Conservation (phyloP, 176 grass and related monocot species). For the Oryza longistaminata region DNA sequence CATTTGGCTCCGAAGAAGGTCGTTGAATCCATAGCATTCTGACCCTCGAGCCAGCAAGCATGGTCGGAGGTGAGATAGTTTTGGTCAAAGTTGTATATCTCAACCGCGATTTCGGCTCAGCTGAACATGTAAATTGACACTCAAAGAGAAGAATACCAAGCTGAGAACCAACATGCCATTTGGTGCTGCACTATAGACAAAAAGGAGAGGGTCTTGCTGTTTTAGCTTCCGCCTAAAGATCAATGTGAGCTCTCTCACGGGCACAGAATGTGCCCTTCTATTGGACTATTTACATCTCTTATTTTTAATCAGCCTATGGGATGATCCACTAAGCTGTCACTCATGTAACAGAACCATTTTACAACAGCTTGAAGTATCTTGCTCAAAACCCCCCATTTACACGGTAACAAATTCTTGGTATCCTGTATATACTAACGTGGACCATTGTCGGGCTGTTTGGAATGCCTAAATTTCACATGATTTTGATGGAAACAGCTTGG, state of each 20-base stretch:
- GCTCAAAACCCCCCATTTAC: not conserved
- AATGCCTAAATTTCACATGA: no score
- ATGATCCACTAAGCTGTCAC: conserved; percentile 17
- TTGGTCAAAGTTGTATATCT: conserved; percentile 42
- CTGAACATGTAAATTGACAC: conserved; percentile 48
- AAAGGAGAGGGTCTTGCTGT: not conserved
- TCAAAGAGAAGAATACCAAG: conserved; percentile 28
- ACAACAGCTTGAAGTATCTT: not conserved
- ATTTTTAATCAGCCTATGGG: not conserved
- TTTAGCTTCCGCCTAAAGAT: conserved; percentile 25
- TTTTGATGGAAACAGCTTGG: no score
- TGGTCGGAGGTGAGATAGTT: conserved; percentile 33
- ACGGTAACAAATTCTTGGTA: not conserved
- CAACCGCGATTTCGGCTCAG: conserved; percentile 29
- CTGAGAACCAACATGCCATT: conserved; percentile 1
- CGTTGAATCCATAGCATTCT: not conserved
- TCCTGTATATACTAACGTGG: no score
- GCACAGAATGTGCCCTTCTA: conserved; percentile 35
- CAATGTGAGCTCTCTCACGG: conserved; percentile 26
- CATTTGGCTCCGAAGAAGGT: conserved; percentile 3
- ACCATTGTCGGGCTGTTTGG: no score
- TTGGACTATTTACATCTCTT: not conserved
- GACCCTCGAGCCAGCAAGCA: not conserved
- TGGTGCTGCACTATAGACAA: not conserved
- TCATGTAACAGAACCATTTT: conserved; percentile 16